These are phyloP conservation scores for Hericium erinaceus DNA, from an alignment of 768 basidiomycete genomes.

Conservation along the genomic window DNA sequence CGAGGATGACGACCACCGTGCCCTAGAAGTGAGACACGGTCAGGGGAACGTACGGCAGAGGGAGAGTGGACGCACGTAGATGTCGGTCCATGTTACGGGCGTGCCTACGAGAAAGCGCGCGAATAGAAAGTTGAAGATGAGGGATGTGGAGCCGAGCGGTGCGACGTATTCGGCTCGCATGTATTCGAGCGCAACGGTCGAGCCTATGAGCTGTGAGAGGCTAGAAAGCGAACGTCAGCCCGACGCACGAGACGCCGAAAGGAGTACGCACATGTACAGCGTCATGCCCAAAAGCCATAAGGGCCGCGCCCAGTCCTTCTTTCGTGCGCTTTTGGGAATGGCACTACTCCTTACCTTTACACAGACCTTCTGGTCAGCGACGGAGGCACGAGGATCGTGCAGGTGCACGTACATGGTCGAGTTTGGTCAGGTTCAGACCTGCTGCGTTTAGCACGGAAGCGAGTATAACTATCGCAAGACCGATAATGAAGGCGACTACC, in stretches of 20 bases:
- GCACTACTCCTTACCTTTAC: constrained; percentile 58
- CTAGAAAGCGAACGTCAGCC: constrained; percentile 25
- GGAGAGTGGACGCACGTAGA: constrained; percentile 45
- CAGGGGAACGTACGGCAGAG: not conserved
- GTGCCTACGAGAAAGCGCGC: constrained; percentile 83
- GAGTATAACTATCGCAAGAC: constrained; percentile 74
- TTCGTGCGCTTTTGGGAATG: constrained; percentile 68
- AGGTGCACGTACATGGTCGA: constrained; percentile 65
- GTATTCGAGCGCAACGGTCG: constrained; percentile 79
- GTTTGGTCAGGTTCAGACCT: constrained; percentile 90
- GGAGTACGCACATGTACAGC: constrained; percentile 71
- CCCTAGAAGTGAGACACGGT: constrained; percentile 37
- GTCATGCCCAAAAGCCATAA: constrained; percentile 89
- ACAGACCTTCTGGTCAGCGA: not conserved
- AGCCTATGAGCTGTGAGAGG: constrained; percentile 79
- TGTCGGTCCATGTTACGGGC: constrained; percentile 75
- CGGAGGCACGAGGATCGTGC: not conserved
- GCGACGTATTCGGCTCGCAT: constrained; percentile 96
- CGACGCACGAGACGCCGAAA: not conserved
- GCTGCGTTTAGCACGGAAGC: constrained; percentile 85
- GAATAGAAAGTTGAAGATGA: constrained; percentile 95
- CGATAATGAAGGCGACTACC: constrained; percentile 71
- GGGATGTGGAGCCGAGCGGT: constrained; percentile 84
- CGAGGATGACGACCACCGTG: constrained; percentile 72
- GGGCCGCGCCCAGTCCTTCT: constrained; percentile 72